Evolutionary conservation across 2,329 filamentous ascomycete species (phyloP).

Genomic region (Cercospora sp.): DNA sequence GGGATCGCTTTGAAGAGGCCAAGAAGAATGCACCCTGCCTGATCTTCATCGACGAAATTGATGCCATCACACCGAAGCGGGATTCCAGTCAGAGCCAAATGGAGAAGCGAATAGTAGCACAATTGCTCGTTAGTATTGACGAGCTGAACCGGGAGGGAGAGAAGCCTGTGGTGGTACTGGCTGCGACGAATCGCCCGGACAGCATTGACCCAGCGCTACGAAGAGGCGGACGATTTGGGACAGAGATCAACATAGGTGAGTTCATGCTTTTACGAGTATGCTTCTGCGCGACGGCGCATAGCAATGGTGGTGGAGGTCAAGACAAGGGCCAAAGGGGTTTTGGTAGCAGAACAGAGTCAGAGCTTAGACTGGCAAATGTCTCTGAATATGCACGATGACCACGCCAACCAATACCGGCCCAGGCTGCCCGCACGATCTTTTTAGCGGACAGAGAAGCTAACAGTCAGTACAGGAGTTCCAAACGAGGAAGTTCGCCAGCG

Average conservation of each 20-base stretch:
- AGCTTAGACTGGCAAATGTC: not conserved
- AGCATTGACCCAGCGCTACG: conserved; percentile 77
- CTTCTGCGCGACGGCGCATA: not conserved
- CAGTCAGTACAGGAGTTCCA: conserved; percentile 57
- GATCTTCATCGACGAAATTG: conserved; percentile 89
- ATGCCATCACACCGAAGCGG: conserved; percentile 83
- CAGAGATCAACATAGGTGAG: conserved; percentile 75
- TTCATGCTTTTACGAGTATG: not conserved
- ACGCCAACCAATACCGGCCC: not conserved
- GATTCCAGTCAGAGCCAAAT: conserved; percentile 83
- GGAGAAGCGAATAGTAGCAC: conserved; percentile 81
- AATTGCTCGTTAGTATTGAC: conserved; percentile 85
- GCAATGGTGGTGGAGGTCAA: not conserved
- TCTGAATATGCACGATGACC: not conserved
- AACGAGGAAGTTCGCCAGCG: conserved; percentile 73
- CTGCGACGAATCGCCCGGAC: conserved; percentile 85
- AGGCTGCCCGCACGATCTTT: not conserved
- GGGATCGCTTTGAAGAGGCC: conserved; percentile 85
- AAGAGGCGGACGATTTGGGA: conserved; percentile 74
- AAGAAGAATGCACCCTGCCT: conserved; percentile 82
- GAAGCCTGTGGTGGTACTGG: conserved; percentile 83
- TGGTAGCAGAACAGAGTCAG: not conserved
- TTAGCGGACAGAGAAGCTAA: not conserved
- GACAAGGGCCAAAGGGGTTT: not conserved
- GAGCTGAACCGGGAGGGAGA: conserved; percentile 64